Conservation (phyloP, 768 basidiomycete genomes). For the Trametes cingulata region DNA sequence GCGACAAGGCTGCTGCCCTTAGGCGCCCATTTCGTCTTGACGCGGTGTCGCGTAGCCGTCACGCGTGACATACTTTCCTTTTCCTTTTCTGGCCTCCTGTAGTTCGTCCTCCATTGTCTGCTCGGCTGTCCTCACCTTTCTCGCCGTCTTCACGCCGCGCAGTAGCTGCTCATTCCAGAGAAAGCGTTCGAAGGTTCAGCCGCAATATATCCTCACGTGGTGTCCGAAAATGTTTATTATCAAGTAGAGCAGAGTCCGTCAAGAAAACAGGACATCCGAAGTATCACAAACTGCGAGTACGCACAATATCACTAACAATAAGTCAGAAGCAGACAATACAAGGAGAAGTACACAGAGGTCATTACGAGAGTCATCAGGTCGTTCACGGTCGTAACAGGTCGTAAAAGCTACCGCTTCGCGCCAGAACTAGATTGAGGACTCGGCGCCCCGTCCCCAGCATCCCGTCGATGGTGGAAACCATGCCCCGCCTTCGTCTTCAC, state of each 20-base stretch:
- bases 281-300: neutral
- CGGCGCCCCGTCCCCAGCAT: neutral
- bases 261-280: neutral
- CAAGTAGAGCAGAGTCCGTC: neutral
- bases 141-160: too few species aligned
- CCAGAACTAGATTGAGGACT: neutral
- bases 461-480: constrained; percentile 15
- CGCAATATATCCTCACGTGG: too few species aligned
- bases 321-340: constrained; percentile 1
- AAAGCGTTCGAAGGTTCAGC: too few species aligned
- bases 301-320: constrained; percentile 18
- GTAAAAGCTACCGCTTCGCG: constrained; percentile 8
- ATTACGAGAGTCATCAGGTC: neutral
- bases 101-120: neutral
- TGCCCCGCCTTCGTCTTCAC: constrained; percentile 37
- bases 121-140: neutral
- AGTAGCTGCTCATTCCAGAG: too few species aligned
- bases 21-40: constrained; percentile 13
- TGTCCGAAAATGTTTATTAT: neutral
- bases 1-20: constrained; percentile 15
- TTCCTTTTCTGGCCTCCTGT: neutral
- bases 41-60: constrained; percentile 21
- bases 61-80: constrained; percentile 12
- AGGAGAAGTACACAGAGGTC: neutral
- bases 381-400: constrained; percentile 5